Evolutionary conservation across 192 early-diverging fungal genomes (phyloP).

Genomic region (Backusella parvicylindrica): DNA sequence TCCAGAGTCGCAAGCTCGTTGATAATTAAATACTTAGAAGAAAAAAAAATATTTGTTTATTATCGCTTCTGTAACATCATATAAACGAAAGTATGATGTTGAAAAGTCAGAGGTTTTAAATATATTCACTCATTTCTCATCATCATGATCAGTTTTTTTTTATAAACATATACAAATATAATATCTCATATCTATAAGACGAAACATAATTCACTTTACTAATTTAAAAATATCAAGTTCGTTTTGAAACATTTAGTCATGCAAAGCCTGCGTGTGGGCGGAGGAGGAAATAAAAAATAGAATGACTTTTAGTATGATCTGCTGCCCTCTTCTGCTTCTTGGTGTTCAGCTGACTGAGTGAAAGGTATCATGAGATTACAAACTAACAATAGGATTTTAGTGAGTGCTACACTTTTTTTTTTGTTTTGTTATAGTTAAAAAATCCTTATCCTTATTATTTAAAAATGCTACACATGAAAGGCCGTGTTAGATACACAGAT

Average conservation of each 20-base stretch:
- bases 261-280: neutral
- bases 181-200: neutral
- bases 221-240: neutral
- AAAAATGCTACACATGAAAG: constrained; percentile 2
- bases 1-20: neutral
- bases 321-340: constrained; percentile 5
- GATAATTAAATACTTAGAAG: neutral
- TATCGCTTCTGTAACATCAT: neutral
- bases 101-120: neutral
- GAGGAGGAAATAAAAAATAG: neutral
- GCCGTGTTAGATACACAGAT: neutral
- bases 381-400: neutral
- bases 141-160: neutral
- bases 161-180: neutral
- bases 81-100: neutral
- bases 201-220: neutral
- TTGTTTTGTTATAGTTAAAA: neutral
- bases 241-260: neutral
- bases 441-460: neutral
- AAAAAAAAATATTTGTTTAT: neutral
- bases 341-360: neutral
- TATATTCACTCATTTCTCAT: neutral
- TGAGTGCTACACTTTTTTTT: neutral
- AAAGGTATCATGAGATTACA: neutral
- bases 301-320: constrained; percentile 16